Evolutionary conservation across 345 rosid genomes (phyloP).

Genomic region (Theobroma cacao): DNA sequence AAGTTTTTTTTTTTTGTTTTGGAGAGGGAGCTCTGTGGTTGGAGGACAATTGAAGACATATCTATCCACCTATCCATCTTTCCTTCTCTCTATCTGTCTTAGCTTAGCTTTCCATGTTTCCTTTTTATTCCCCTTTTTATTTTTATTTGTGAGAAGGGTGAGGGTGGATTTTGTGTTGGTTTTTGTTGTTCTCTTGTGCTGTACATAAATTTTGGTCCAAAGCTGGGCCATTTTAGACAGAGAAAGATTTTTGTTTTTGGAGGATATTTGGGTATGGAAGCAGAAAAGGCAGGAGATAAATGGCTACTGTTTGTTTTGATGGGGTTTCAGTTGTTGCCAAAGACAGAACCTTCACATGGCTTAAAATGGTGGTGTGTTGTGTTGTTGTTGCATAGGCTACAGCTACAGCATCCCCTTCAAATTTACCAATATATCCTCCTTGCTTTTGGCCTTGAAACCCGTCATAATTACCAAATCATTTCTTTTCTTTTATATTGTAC

Average conservation of each 20-base stretch:
- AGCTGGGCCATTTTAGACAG: slow-evolving; percentile 25
- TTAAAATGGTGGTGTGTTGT: slow-evolving; percentile 2
- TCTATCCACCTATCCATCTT: slow-evolving; percentile 14
- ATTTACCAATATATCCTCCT: not conserved
- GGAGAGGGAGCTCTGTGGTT: slow-evolving; percentile 24
- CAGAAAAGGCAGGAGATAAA: slow-evolving; percentile 22
- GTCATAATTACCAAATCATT: not conserved
- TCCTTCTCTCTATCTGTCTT: slow-evolving; percentile 3
- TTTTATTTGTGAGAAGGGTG: not conserved
- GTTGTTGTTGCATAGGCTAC: not conserved
- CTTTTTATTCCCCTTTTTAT: not conserved
- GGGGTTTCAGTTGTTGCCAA: slow-evolving; percentile 11
- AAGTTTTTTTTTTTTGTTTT: not conserved
- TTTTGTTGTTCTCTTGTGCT: slow-evolving; percentile 7
- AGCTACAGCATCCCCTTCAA: not conserved
- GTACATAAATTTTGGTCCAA: slow-evolving; percentile 15
- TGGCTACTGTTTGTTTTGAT: slow-evolving; percentile 22
- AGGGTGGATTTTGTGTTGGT: not conserved
- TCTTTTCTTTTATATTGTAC: no score
- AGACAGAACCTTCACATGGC: slow-evolving; percentile 2
- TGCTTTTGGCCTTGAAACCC: not conserved
- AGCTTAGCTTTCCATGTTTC: not conserved
- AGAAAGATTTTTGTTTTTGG: not conserved
- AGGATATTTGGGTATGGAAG: not conserved
- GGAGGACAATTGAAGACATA: slow-evolving; percentile 32